phyloP scores from a whole-genome alignment of 176 grass and related monocot species.

The Urochloa ruziziensis region DNA sequence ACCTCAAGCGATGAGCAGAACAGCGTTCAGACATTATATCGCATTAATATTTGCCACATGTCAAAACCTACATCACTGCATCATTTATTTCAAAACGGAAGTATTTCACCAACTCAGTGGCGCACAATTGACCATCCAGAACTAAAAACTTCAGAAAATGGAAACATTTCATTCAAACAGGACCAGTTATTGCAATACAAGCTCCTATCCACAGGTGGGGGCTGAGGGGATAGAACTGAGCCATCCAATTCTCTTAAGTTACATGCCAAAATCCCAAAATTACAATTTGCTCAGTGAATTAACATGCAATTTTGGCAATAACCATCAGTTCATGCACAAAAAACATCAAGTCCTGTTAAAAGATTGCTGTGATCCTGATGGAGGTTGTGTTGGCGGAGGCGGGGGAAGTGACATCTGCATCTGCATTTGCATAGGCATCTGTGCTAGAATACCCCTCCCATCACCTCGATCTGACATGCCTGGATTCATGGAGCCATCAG shows the following conservation, averaged over 20 bases:
- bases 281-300: constrained; percentile 8
- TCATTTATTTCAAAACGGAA: background rate
- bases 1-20: background rate
- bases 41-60: background rate
- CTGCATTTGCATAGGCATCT: constrained; percentile 57
- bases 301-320: constrained; percentile 27
- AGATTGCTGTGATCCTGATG: constrained; percentile 51
- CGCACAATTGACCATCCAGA: background rate
- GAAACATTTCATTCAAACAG: constrained; percentile 1
- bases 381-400: constrained; percentile 49
- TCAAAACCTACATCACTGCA: background rate
- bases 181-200: constrained; percentile 10
- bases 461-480: constrained; percentile 6
- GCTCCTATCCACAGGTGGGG: background rate
- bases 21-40: background rate
- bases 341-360: constrained; percentile 54
- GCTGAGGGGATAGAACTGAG: background rate
- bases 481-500: constrained; percentile 40
- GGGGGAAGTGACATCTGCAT: constrained; percentile 64
- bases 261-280: constrained; percentile 2
- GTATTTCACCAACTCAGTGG: background rate
- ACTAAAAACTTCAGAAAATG: background rate
- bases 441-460: constrained; percentile 54
- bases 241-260: background rate
- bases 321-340: constrained; percentile 8